A percentile compares a stretch with the other conserved stretches of the same genome.
phyloP scores from a whole-genome alignment of 75 land plant genomes.

The Selaginella tamariscina region DNA sequence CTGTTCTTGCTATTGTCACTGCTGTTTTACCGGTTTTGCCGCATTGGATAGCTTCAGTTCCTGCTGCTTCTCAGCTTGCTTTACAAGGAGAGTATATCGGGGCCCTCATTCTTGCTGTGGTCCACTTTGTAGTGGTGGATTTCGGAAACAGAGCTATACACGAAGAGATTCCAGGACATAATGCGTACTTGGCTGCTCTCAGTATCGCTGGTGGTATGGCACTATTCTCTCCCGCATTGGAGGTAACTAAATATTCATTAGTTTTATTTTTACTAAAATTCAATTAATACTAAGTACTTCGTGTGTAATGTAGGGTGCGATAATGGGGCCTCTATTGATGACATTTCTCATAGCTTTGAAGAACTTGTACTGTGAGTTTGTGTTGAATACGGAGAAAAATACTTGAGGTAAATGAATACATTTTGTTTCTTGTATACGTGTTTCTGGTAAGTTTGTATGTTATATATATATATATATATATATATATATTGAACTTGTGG shows the following conservation, averaged over 20 bases:
- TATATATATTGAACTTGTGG: too few relatives aligned
- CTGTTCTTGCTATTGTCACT: conserved; percentile 57
- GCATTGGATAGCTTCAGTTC: conserved; percentile 52
- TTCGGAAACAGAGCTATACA: conserved; percentile 63
- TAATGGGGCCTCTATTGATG: conserved; percentile 91
- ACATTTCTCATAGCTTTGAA: conserved; percentile 77
- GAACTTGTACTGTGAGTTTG: conserved; percentile 79
- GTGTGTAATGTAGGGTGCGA: conserved; percentile 78
- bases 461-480: too few relatives aligned
- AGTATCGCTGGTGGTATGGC: conserved; percentile 93
- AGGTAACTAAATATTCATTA: conserved; percentile 36
- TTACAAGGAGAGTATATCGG: conserved; percentile 52
- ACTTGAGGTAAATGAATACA: too few relatives aligned
- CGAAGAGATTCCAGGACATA: conserved; percentile 58
- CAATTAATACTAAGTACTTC: too few relatives aligned
- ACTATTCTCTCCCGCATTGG: conserved; percentile 68
- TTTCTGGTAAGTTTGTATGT: too few relatives aligned
- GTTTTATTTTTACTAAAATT: background rate
- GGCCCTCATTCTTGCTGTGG: conserved; percentile 33
- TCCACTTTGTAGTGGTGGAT: conserved; percentile 59
- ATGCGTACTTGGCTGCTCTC: conserved; percentile 69
- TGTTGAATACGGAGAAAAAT: conserved; percentile 37
- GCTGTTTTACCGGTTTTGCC: conserved; percentile 67
- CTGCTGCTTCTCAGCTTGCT: conserved; percentile 52
- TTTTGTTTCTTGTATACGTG: too few relatives aligned